These are phyloP conservation scores for Cladosporium sp. DNA, from an alignment of 2,329 filamentous ascomycete species.

Conservation along the genomic window DNA sequence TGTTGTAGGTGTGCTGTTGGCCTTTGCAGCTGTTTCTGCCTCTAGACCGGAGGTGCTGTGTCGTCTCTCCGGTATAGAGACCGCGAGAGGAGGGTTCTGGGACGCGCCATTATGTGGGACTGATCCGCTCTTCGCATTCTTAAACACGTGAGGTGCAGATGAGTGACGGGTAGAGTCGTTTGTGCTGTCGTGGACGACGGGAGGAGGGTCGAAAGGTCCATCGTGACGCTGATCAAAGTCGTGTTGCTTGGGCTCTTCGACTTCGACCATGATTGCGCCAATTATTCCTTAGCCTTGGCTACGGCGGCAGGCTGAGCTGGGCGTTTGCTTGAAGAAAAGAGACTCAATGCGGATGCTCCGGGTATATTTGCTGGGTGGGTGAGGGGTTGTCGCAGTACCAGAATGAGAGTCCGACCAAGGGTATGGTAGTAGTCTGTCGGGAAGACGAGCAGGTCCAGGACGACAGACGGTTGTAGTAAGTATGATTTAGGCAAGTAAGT, in stretches of 20 bases:
- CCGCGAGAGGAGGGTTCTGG: not conserved
- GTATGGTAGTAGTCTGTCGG: too few species aligned
- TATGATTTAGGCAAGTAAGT: too few species aligned
- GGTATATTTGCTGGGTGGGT: too few species aligned
- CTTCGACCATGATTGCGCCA: constrained; percentile 2
- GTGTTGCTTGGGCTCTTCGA: constrained; percentile 24
- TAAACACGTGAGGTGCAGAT: not conserved
- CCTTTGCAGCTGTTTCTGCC: not conserved
- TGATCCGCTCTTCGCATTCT: constrained; percentile 3
- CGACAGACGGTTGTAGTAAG: too few species aligned
- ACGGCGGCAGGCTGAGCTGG: too few species aligned
- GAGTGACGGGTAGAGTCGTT: constrained; percentile 39
- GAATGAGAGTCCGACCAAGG: too few species aligned
- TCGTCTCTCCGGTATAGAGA: constrained; percentile 4
- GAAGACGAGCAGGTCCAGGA: too few species aligned
- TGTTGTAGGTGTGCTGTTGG: not conserved
- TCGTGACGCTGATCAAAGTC: constrained; percentile 33
- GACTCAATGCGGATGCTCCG: too few species aligned
- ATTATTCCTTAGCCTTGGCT: constrained; percentile 7
- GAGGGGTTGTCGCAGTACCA: too few species aligned
- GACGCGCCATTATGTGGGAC: constrained; percentile 4
- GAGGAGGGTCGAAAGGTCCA: constrained; percentile 24
- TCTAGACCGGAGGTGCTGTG: constrained; percentile 1
- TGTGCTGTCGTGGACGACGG: constrained; percentile 17
- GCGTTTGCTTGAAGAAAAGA: too few species aligned